phyloP scores from a whole-genome alignment of 2,329 filamentous ascomycete species.

The Neopestalotiopsis rosae region DNA sequence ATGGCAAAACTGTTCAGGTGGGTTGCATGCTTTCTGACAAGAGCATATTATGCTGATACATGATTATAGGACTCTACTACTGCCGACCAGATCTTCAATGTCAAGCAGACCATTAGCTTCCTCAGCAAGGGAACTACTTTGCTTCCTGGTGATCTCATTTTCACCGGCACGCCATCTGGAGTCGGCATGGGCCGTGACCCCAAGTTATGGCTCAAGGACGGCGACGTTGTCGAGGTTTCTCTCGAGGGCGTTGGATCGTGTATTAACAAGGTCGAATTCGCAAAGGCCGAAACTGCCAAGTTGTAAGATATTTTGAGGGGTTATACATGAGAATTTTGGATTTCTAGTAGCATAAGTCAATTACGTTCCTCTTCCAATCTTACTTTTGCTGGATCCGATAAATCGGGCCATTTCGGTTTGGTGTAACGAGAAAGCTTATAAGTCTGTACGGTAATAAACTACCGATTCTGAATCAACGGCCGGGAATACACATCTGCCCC shows the following conservation, averaged over 20 bases:
- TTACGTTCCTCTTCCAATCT: neutral
- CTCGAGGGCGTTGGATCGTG: constrained; percentile 70
- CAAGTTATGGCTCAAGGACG: constrained; percentile 71
- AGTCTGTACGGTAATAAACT: too few relatives aligned
- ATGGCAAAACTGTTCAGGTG: constrained; percentile 62
- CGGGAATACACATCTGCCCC: too few relatives aligned
- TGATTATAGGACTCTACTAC: constrained; percentile 54
- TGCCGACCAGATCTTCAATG: constrained; percentile 67
- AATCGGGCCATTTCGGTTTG: too few relatives aligned
- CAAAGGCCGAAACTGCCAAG: constrained; percentile 38
- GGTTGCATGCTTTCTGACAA: neutral
- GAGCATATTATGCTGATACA: neutral
- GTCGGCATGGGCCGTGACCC: constrained; percentile 74
- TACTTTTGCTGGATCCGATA: neutral
- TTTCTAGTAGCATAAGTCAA: neutral
- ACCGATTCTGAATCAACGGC: too few relatives aligned
- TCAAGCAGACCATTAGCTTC: constrained; percentile 64
- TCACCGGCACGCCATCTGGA: constrained; percentile 72
- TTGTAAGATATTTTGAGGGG: constrained; percentile 26
- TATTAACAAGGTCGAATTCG: constrained; percentile 55
- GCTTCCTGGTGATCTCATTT: constrained; percentile 68
- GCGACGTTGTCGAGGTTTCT: constrained; percentile 72
- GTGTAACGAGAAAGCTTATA: too few relatives aligned
- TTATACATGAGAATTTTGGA: neutral
- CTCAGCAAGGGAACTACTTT: constrained; percentile 67